Evolutionary conservation across 2,329 filamentous ascomycete genomes (phyloP).

Genomic region (Fonsecaea pugnacius): DNA sequence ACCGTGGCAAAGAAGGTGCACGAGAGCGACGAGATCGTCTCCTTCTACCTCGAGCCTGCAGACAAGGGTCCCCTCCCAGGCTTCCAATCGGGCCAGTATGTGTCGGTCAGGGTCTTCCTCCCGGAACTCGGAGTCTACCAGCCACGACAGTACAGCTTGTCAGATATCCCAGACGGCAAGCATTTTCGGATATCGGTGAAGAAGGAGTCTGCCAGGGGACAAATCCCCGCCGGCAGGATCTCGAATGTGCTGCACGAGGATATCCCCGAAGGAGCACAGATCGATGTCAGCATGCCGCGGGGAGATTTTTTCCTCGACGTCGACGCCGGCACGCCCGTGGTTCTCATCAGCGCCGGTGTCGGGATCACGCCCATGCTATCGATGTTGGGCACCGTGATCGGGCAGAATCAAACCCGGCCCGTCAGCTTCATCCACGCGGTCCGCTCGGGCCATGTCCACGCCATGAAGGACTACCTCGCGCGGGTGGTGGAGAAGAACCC

Average conservation of each 20-base stretch:
- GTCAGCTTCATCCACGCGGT: conserved; percentile 36
- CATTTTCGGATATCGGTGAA: conserved; percentile 75
- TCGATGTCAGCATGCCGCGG: conserved; percentile 69
- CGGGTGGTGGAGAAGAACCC: conserved; percentile 28
- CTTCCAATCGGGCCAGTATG: conserved; percentile 74
- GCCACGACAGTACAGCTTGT: conserved; percentile 74
- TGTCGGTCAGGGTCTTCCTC: conserved; percentile 65
- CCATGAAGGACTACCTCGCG: conserved; percentile 35
- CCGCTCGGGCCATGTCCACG: conserved; percentile 32
- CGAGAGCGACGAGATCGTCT: conserved; percentile 71
- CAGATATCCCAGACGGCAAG: conserved; percentile 52
- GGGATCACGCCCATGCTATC: conserved; percentile 65
- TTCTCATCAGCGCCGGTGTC: conserved; percentile 66
- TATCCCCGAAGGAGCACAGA: conserved; percentile 63
- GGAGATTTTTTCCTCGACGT: conserved; percentile 64
- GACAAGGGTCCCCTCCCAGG: conserved; percentile 64
- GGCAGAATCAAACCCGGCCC: conserved; percentile 17
- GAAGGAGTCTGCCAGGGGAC: conserved; percentile 62
- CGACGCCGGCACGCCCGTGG: conserved; percentile 52
- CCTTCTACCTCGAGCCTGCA: conserved; percentile 69
- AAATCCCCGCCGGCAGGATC: conserved; percentile 64
- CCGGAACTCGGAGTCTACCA: conserved; percentile 66
- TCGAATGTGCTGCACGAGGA: conserved; percentile 71
- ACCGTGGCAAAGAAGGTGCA: conserved; percentile 66
- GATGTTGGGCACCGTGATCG: conserved; percentile 59